Conservation (phyloP, 1,284 basidiomycete genomes). For the Pseudozyma tsukubaensis region DNA sequence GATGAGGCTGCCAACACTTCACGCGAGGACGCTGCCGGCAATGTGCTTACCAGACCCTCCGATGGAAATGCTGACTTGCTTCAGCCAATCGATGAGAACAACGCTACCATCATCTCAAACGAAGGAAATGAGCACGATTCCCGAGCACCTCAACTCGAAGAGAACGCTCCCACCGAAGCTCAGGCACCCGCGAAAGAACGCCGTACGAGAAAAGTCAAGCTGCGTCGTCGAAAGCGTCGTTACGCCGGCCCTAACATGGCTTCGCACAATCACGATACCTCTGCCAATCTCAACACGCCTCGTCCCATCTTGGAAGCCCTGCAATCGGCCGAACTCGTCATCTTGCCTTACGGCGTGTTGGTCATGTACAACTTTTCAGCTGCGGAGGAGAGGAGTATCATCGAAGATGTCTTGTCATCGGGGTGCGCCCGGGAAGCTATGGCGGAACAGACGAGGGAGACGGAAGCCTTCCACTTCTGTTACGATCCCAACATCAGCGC, state of each 20-base stretch:
- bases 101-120: neutral
- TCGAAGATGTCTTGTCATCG: constrained; percentile 63
- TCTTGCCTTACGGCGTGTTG: constrained; percentile 67
- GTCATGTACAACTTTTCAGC: constrained; percentile 68
- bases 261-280: constrained; percentile 67
- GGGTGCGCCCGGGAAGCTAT: constrained; percentile 60
- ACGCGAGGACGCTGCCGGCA: constrained; percentile 12
- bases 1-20: constrained; percentile 26
- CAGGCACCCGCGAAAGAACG: constrained; percentile 26
- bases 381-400: constrained; percentile 62
- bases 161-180: constrained; percentile 7
- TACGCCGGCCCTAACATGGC: constrained; percentile 64
- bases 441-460: constrained; percentile 57
- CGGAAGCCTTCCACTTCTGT: constrained; percentile 63
- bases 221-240: constrained; percentile 38
- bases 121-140: constrained; percentile 3
- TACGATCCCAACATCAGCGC: constrained; percentile 85
- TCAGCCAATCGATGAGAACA: constrained; percentile 12
- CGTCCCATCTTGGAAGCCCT: constrained; percentile 63
- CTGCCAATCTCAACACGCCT: constrained; percentile 63
- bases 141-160: neutral
- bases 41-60: neutral
- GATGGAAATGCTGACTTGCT: constrained; percentile 3
- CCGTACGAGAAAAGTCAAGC: constrained; percentile 31
- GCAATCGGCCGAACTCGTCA: constrained; percentile 64